Evolutionary conservation across 305 asterid species (phyloP).

Genomic region (Rubia peregrina): DNA sequence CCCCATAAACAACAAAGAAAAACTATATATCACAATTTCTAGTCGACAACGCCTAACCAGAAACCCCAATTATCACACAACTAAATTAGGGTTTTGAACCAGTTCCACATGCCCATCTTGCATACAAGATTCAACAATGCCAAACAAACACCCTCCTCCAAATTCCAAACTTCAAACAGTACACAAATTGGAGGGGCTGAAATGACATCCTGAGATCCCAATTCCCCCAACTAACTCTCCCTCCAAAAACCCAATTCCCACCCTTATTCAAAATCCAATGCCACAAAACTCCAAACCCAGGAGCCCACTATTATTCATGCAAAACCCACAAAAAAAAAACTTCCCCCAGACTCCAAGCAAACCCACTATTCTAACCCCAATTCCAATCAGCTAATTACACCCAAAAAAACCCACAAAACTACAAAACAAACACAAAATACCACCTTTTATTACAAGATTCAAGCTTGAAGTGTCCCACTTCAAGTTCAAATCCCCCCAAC

Average conservation of each 20-base stretch:
- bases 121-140: conserved; percentile 37
- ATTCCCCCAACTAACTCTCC: conserved; percentile 56
- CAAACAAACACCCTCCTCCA: conserved; percentile 46
- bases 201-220: conserved; percentile 57
- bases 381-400: conserved; percentile 20
- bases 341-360: conserved; percentile 49
- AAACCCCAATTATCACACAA: conserved; percentile 18
- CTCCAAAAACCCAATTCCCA: conserved; percentile 65
- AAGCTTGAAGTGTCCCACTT: conserved; percentile 63
- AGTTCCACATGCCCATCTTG: conserved; percentile 41
- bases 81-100: conserved; percentile 59
- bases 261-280: conserved; percentile 32
- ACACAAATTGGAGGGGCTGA: conserved; percentile 26
- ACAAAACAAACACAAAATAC: conserved; percentile 42
- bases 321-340: conserved; percentile 25
- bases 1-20: conserved; percentile 39
- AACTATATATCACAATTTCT: conserved; percentile 25
- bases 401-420: conserved; percentile 29
- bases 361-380: conserved; percentile 27
- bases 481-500: conserved; percentile 51
- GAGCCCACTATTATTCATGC: conserved; percentile 20
- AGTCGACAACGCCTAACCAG: conserved; percentile 16
- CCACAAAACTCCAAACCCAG: conserved; percentile 25
- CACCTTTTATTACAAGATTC: conserved; percentile 38
- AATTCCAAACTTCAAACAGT: conserved; percentile 25